Base-by-base conservation (phyloP, 2,329 filamentous ascomycete genomes). In the Pseudogymnoascus sp. region DNA sequence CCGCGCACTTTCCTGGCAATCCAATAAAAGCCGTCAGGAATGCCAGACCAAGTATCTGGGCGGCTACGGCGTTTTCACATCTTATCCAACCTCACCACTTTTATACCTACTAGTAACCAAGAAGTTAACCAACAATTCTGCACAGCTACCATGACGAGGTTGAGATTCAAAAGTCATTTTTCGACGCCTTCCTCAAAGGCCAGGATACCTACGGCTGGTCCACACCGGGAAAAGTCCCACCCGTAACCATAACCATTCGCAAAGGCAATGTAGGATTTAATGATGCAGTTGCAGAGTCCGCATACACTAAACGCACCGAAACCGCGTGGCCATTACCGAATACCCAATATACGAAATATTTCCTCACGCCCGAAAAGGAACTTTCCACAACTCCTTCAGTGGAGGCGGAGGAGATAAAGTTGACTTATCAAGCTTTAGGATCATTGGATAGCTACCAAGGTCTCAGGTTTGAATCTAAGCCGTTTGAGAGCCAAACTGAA, bases 161-260 rank as follows among this genome's bases (percentile, higher is more conserved):
- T 6, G 84, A 87, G 64, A 68, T 90, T 0, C 88, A 90, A 68
- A 79, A 77, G 55, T 83, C 81, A 66, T 91, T 91, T 71, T 74
- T 90, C 0, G 85, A 89, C 64, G 87, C 87, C 0, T 91, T 91
- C 69, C 78, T 91, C 37, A 90, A 89, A 67, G 83, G 78, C 1
- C 79, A 89, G 0, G 88, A 90, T 67, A 75, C 77, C 0, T 76
- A 76, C 0, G 85, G 85, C n/a, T 88, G 85, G 85, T 79, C 78
- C 0, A 68, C 75, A 10, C 76, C 78, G 8, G 84, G 86, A 26
- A 83, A 83, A 62, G 74, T 86, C 0, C 78, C 87, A 0, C 79
- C 83, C 0, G 85, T 90, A 1, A 81, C 79, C 41, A 69, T 90
- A 0, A 78, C 84, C 0, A 74, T 90, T 1, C 79, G 87, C 11